phyloP scores from a whole-genome alignment of 192 early-diverging fungal species.

The Gamsiella multidivaricata region DNA sequence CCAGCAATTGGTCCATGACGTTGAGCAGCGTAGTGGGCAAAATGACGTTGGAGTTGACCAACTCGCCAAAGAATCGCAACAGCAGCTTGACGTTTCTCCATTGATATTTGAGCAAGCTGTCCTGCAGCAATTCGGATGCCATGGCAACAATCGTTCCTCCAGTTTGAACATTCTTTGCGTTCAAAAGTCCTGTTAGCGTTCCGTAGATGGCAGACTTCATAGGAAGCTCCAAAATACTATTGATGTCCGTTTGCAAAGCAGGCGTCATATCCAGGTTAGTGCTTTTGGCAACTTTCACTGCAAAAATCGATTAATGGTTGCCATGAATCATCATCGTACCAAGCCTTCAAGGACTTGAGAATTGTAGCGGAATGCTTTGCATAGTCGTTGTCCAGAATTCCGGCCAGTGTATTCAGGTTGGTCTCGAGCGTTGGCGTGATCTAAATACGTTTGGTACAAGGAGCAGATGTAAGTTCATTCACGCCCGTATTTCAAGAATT shows the following conservation, averaged over 20 bases:
- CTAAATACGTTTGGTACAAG: slow-evolving; percentile 19
- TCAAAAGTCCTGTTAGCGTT: slow-evolving; percentile 85
- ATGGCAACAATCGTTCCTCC: slow-evolving; percentile 72
- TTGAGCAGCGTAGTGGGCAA: slow-evolving; percentile 69
- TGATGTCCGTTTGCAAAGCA: neutral
- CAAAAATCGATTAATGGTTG: neutral
- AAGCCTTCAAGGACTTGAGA: slow-evolving; percentile 69
- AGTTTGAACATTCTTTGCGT: slow-evolving; percentile 73
- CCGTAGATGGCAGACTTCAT: slow-evolving; percentile 82
- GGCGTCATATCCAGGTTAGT: neutral
- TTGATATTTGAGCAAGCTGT: slow-evolving; percentile 64
- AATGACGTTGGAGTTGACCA: slow-evolving; percentile 84
- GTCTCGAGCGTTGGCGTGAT: slow-evolving; percentile 68
- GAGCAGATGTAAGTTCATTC: neutral
- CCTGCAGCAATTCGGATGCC: slow-evolving; percentile 65
- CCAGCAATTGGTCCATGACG: slow-evolving; percentile 74
- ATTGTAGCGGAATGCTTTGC: slow-evolving; percentile 72
- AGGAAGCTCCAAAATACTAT: slow-evolving; percentile 77
- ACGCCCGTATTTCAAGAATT: neutral
- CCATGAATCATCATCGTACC: too few relatives aligned
- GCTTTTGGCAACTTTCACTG: slow-evolving; percentile 5
- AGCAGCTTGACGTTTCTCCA: slow-evolving; percentile 83
- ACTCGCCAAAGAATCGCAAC: slow-evolving; percentile 84
- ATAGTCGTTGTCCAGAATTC: slow-evolving; percentile 78
- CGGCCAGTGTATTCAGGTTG: slow-evolving; percentile 74